Conservation (phyloP, 805 yeast genomes). For the Saccharomycopsis synnaedendra region DNA sequence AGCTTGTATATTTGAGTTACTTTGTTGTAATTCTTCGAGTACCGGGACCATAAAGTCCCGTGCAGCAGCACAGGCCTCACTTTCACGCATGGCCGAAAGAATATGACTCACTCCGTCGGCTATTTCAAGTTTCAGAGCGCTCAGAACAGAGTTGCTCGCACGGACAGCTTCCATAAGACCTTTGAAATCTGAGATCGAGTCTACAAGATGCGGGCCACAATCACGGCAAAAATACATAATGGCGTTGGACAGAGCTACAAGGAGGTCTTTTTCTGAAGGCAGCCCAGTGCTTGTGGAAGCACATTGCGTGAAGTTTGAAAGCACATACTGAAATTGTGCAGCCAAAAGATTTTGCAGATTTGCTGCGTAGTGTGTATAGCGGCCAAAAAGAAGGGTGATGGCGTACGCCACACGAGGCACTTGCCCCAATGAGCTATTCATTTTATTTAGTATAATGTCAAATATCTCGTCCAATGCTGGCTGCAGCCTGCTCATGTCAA, state of each 20-base stretch:
- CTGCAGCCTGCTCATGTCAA: conserved; percentile 48
- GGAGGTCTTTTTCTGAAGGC: conserved; percentile 30
- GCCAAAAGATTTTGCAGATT: conserved; percentile 63
- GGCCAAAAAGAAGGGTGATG: conserved; percentile 85
- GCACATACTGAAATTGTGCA: conserved; percentile 74
- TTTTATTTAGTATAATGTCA: conserved; percentile 19
- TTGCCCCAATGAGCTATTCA: neutral
- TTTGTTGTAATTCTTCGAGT: conserved; percentile 31
- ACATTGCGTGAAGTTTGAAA: conserved; percentile 47
- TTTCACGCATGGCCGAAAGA: conserved; percentile 42
- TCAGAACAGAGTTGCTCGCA: conserved; percentile 38
- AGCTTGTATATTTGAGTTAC: conserved; percentile 20
- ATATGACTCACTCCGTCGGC: conserved; percentile 88
- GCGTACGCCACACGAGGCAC: conserved; percentile 67
- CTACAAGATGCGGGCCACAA: conserved; percentile 56
- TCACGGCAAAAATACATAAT: conserved; percentile 91
- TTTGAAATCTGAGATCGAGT: conserved; percentile 64
- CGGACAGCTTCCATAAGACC: conserved; percentile 52
- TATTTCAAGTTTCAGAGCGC: conserved; percentile 62
- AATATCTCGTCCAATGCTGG: conserved; percentile 57
- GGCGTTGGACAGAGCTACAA: conserved; percentile 86
- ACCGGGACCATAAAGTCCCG: conserved; percentile 61
- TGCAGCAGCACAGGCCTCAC: conserved; percentile 40
- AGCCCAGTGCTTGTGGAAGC: neutral
- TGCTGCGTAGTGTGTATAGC: conserved; percentile 93